Base-by-base conservation (phyloP, 495 filamentous ascomycete genomes). In the Amorphotheca resinae region DNA sequence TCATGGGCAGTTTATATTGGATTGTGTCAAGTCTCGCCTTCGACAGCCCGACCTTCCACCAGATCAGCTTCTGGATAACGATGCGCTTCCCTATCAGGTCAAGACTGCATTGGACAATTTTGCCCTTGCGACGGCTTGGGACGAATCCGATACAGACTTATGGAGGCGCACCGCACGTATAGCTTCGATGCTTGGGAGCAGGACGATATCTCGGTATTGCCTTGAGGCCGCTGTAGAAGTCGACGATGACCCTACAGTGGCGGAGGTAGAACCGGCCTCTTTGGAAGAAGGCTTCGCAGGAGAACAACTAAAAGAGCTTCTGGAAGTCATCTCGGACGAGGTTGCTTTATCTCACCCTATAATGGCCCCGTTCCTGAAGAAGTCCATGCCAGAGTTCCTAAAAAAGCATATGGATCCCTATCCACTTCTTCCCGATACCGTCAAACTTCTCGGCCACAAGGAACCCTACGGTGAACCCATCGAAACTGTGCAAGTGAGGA, bases 81-180 rank as follows among this genome's bases (percentile, higher is more conserved):
- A 61, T 25, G 58, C 63, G 4, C 56, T 69, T 11, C 57, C 61
- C 25, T 51, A 60, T 1, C 57, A 64, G n/a, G 64, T 64, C 4
- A 58, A 58, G 26, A 54, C 49, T 44, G 70, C 74, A 7, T 59
- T 94, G 4, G 58, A 69, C 31, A 71, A 76, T 22, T 91, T 91
- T 46, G 57, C 75, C 15, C 69, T 82, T 14, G 86, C 91, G 1
- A 67, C 96, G 18, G 86, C 88, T 49, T 80, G 82, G 32, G 91
- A 98, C 56, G 85, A 93, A 30, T 82, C 87, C 1, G 93, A 98
- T 59, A 69, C 91, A 22, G 88, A 94, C 51, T 68, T 96, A n/a
- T 98, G 91, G 91, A 71, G 91, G 46, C 76, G 84, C 43, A 74
- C 84, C 18, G 82, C 91, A 5, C 76, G 84, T 22, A 70, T 98